Percentiles rank a stretch among this genome's conserved stretches.
Conservation (phyloP, 305 asterid genomes). For the Stenogyne calaminthoides region DNA sequence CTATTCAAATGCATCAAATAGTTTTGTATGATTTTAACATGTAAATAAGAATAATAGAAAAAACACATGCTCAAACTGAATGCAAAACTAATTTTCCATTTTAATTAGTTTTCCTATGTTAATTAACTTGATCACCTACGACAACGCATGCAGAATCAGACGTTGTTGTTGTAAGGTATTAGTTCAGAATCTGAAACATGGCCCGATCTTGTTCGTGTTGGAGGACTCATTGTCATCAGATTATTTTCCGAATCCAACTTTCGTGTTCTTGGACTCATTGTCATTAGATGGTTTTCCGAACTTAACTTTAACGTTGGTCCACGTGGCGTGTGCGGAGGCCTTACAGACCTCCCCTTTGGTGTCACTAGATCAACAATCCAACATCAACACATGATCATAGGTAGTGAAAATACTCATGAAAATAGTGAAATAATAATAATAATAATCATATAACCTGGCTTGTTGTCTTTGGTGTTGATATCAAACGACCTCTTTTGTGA, state of each 20-base stretch:
- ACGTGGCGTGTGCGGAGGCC: slow-evolving; percentile 67
- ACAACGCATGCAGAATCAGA: neutral
- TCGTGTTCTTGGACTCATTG: slow-evolving; percentile 42
- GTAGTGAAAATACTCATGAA: too few relatives aligned
- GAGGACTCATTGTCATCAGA: slow-evolving; percentile 48
- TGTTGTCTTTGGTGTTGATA: slow-evolving; percentile 41
- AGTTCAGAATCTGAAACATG: slow-evolving; percentile 84
- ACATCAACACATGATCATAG: too few relatives aligned
- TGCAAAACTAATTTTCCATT: neutral
- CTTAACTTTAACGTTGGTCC: slow-evolving; percentile 60
- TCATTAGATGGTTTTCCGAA: slow-evolving; percentile 57
- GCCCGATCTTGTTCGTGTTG: slow-evolving; percentile 59
- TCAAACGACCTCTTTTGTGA: slow-evolving; percentile 55
- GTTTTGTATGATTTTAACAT: neutral
- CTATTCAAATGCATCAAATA: too few relatives aligned
- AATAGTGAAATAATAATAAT: too few relatives aligned
- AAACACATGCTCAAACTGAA: neutral
- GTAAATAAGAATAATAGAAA: neutral
- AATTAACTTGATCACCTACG: neutral
- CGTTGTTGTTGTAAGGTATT: slow-evolving; percentile 31
- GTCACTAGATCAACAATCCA: slow-evolving; percentile 45
- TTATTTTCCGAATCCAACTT: slow-evolving; percentile 71
- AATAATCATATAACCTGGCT: slow-evolving; percentile 73
- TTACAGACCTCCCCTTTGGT: slow-evolving; percentile 57
- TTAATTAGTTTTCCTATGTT: neutral